phyloP scores from a whole-genome alignment of 495 filamentous ascomycete genomes.

The Daldinia grandis region DNA sequence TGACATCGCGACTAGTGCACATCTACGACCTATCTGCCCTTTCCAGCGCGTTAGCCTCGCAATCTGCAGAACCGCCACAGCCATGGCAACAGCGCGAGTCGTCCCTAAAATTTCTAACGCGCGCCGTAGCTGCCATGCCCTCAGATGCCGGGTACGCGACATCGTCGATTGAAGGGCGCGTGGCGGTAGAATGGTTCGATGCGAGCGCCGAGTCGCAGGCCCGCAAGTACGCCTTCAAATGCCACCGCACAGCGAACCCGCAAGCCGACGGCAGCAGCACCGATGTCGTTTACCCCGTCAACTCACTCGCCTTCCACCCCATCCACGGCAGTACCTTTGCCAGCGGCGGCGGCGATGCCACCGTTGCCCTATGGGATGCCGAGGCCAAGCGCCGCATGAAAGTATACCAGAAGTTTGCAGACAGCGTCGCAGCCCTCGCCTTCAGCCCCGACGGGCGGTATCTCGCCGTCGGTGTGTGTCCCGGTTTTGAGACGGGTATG shows the following conservation, averaged over 20 bases:
- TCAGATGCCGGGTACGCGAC: constrained; percentile 91
- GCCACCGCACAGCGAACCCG: constrained; percentile 74
- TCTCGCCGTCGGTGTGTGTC: constrained; percentile 83
- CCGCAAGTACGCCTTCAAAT: constrained; percentile 98
- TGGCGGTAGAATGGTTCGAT: constrained; percentile 98
- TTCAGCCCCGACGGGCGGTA: constrained; percentile 85
- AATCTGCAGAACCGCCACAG: constrained; percentile 59
- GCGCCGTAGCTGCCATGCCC: constrained; percentile 95
- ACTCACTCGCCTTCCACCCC: constrained; percentile 92
- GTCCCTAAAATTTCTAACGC: constrained; percentile 93
- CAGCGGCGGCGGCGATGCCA: constrained; percentile 89
- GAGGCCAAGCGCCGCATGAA: constrained; percentile 88
- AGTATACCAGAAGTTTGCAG: constrained; percentile 84
- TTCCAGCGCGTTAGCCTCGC: constrained; percentile 60
- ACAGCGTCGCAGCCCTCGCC: constrained; percentile 76
- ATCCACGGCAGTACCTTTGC: constrained; percentile 86
- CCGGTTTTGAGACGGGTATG: constrained; percentile 91
- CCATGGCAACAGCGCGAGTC: constrained; percentile 93
- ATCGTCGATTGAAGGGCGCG: constrained; percentile 87
- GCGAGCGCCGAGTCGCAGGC: constrained; percentile 82
- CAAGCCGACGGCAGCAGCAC: constrained; percentile 44
- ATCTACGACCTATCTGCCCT: constrained; percentile 89
- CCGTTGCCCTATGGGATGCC: constrained; percentile 96
- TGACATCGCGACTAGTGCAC: constrained; percentile 89
- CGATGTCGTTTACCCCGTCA: constrained; percentile 81